phyloP scores from a whole-genome alignment of 768 basidiomycete species.

The Psilocybe cyanescens region DNA sequence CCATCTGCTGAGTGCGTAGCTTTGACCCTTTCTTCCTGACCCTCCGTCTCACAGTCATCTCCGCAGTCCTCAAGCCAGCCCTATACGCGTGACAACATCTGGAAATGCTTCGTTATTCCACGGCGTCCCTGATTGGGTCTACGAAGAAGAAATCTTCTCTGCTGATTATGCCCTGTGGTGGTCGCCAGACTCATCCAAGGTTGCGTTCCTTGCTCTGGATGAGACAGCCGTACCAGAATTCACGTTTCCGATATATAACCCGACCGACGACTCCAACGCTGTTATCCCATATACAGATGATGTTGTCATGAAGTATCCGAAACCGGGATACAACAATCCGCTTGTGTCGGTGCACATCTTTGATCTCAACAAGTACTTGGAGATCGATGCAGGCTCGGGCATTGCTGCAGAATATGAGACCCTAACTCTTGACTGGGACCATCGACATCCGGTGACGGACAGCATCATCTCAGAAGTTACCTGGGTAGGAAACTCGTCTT shows the following conservation, averaged over 20 bases:
- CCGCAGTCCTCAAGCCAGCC: conserved; percentile 37
- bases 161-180: conserved; percentile 85
- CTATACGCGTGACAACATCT: conserved; percentile 79
- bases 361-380: conserved; percentile 63
- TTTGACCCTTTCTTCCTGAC: background rate
- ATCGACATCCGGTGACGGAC: conserved; percentile 56
- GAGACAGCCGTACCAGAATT: conserved; percentile 89
- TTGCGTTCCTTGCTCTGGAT: conserved; percentile 89
- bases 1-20: conserved; percentile 62
- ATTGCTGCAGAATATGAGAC: conserved; percentile 46
- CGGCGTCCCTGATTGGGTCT: conserved; percentile 97
- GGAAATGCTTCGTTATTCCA: conserved; percentile 89
- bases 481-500: conserved; percentile 79
- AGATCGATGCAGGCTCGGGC: conserved; percentile 29
- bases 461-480: conserved; percentile 81
- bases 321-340: conserved; percentile 91
- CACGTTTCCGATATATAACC: conserved; percentile 91
- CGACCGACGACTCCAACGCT: conserved; percentile 65
- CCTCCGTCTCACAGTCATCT: conserved; percentile 1
- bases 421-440: conserved; percentile 69
- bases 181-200: conserved; percentile 74
- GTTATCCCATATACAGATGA: conserved; percentile 81
- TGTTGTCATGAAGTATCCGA: conserved; percentile 81
- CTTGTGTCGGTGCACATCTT: conserved; percentile 84
- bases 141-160: conserved; percentile 89